Percentiles rank a stretch among this genome's conserved stretches.
These are phyloP conservation scores for Stylosanthes scabra DNA, from an alignment of 331 rosid species.

Conservation along the genomic window DNA sequence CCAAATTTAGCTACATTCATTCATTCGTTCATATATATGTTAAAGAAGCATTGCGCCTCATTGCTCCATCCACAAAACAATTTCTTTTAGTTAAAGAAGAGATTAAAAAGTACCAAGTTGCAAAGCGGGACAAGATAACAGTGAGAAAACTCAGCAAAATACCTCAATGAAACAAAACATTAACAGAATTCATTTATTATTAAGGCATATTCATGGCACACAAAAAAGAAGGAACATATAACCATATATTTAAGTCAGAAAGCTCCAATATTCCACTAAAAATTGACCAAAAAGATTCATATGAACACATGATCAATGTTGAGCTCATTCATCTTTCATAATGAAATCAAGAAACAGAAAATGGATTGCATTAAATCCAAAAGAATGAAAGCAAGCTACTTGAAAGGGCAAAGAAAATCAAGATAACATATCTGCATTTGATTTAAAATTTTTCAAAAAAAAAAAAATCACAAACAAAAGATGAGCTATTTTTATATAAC, in stretches of 20 bases:
- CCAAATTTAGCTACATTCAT: not conserved
- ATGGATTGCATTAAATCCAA: not conserved
- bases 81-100: not conserved
- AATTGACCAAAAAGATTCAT: too few relatives aligned
- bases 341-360: not conserved
- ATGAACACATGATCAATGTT: too few relatives aligned
- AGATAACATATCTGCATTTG: not conserved
- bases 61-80: not conserved
- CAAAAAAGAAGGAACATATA: constrained; percentile 5
- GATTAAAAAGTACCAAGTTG: not conserved
- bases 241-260: not conserved
- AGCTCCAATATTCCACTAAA: not conserved
- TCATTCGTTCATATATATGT: not conserved
- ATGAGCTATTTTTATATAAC: not conserved
- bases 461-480: not conserved
- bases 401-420: not conserved
- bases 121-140: not conserved
- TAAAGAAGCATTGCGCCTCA: not conserved
- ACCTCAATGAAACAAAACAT: constrained; percentile 1
- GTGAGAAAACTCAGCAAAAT: not conserved
- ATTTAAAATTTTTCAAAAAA: not conserved
- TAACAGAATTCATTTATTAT: not conserved
- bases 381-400: not conserved
- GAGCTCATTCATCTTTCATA: not conserved
- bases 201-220: constrained; percentile 5